A percentile compares a stretch with the other conserved stretches of the same genome.
phyloP scores from a whole-genome alignment of 441 rosid species.

The Arabidopsis lyrata region DNA sequence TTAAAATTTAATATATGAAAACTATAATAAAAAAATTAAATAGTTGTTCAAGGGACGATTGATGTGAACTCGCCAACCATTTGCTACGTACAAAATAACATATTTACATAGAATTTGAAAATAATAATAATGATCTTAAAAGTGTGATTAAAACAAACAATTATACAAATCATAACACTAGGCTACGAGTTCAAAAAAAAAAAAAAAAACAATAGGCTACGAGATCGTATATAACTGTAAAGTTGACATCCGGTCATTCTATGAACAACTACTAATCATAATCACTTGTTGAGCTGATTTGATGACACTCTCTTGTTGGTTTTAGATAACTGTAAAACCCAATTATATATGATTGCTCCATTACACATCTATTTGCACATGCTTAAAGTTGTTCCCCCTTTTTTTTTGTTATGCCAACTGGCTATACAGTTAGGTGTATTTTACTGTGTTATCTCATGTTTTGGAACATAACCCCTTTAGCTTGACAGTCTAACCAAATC shows the following conservation, averaged over 20 bases:
- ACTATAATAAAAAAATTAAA: neutral
- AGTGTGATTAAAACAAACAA: neutral
- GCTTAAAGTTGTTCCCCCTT: constrained; percentile 31
- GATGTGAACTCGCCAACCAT: constrained; percentile 2
- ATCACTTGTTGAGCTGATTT: constrained; percentile 4
- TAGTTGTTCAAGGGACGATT: neutral
- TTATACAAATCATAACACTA: neutral
- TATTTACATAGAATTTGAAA: no score
- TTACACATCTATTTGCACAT: constrained; percentile 36
- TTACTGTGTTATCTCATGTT: neutral
- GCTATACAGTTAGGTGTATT: constrained; percentile 17
- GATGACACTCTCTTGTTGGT: constrained; percentile 11
- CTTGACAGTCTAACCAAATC: neutral
- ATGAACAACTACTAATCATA: constrained; percentile 1
- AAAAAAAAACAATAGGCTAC: no score
- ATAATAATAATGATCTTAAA: no score
- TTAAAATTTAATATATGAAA: neutral
- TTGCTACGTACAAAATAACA: neutral
- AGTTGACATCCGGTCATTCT: constrained; percentile 26
- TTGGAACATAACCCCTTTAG: neutral
- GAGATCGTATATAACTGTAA: constrained; percentile 6
- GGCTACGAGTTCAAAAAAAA: no score
- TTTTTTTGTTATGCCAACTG: constrained; percentile 32
- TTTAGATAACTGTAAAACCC: constrained; percentile 1
- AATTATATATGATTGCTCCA: neutral